Evolutionary conservation across 306 rosid species (phyloP).

Genomic region (Canavalia gladiata): DNA sequence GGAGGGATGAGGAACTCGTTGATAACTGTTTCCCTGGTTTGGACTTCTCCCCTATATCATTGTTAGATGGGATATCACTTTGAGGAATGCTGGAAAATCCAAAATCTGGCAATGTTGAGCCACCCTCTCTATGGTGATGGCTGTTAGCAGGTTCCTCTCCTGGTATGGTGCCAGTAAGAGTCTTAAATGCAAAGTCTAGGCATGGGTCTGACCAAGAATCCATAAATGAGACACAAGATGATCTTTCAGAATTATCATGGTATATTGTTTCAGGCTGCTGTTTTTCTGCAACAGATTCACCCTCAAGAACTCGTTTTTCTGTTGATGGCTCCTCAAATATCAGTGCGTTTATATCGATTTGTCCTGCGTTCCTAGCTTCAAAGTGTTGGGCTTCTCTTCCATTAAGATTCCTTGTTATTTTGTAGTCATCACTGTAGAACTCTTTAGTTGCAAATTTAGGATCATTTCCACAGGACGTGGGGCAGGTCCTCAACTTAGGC

Average conservation of each 20-base stretch:
- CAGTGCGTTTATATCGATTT: slow-evolving; percentile 33
- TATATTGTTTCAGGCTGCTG: slow-evolving; percentile 48
- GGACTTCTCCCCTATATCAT: slow-evolving; percentile 65
- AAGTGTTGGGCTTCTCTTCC: slow-evolving; percentile 44
- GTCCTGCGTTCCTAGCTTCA: slow-evolving; percentile 40
- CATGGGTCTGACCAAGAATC: slow-evolving; percentile 96
- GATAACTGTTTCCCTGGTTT: slow-evolving; percentile 59
- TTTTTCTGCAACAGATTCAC: slow-evolving; percentile 48
- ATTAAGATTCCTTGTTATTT: slow-evolving; percentile 41
- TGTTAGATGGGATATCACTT: slow-evolving; percentile 64
- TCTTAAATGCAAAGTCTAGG: slow-evolving; percentile 91
- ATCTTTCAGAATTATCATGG: slow-evolving; percentile 52
- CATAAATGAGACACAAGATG: slow-evolving; percentile 59
- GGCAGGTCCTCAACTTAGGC: slow-evolving; percentile 25
- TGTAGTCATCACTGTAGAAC: slow-evolving; percentile 37
- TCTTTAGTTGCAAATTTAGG: slow-evolving; percentile 40
- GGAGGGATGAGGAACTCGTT: slow-evolving; percentile 53
- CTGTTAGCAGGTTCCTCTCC: slow-evolving; percentile 66
- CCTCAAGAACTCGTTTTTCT: slow-evolving; percentile 43
- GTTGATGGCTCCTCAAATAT: slow-evolving; percentile 44
- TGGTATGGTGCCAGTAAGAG: slow-evolving; percentile 89
- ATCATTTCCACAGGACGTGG: slow-evolving; percentile 52
- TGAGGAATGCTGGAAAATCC: slow-evolving; percentile 66
- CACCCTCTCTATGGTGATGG: slow-evolving; percentile 52
- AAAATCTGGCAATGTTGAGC: slow-evolving; percentile 67